Base-by-base conservation (phyloP, 257 asterid genomes). In the Hygrophila difformis region DNA sequence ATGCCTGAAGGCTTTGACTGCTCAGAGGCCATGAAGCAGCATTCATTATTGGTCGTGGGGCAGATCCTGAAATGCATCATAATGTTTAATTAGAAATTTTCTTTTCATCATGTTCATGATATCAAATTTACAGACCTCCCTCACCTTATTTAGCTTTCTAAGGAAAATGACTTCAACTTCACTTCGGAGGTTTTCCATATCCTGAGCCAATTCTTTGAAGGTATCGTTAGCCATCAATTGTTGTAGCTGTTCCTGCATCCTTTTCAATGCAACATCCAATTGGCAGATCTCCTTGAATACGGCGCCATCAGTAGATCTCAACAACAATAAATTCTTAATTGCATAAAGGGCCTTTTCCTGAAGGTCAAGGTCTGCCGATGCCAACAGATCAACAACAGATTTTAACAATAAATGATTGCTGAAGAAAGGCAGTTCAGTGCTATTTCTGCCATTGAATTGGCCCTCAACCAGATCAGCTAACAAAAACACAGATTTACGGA, bases 281-380 rank as follows among this genome's bases (percentile, higher is more conserved):
- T 66, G 49, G 56, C 87, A 82, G 6, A 63, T 59, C 17, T 82
- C 81, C 64, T 71, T 77, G 49, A 82, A 73, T 53, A 73, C 66
- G n/a, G 45, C 62, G 16, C 75, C 79, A 57, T 66, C 70, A 0
- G 62, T 47, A 21, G 82, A 68, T 35, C 62, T 70, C 41, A 86
- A 72, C 70, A 57, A 46, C 59, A 86, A 63, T 34, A 86, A 56
- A 37, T 65, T 77, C 67, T 73, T 75, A 21, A 82, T 73, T 34
- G 96, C 86, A 57, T 75, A 66, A 15, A 86, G 74, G 24, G 76
- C 80, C 97, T 87, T 87, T 66, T 87, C 97, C 70, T 66, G 87
- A 52, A 87, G 91, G 79, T 87, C 97, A 46, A 83, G 73, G 68
- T 87, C 94, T 8, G 42, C 18, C 38, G 85, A 61, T 17, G 64